Evolutionary conservation across 2,329 filamentous ascomycete genomes (phyloP).

Genomic region (Rachicladosporium sp.): DNA sequence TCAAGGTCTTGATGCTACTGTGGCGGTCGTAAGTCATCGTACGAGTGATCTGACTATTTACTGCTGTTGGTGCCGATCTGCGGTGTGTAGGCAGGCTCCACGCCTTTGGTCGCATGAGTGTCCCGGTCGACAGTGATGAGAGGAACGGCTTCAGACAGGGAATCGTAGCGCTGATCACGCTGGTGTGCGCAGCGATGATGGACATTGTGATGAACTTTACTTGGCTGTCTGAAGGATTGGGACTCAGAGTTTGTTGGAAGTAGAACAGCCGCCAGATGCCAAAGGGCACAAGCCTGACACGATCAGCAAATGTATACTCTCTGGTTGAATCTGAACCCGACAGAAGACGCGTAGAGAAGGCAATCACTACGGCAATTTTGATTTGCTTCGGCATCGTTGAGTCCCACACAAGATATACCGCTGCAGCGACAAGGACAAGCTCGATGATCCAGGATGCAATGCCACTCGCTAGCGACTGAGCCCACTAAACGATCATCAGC

Average conservation of each 20-base stretch:
- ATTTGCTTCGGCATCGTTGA: conserved; percentile 14
- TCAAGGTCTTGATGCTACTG: conserved; percentile 1
- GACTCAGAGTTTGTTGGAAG: background rate
- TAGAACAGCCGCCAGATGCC: too few species aligned
- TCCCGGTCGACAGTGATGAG: conserved; percentile 7
- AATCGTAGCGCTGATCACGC: conserved; percentile 18
- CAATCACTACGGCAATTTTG: conserved; percentile 13
- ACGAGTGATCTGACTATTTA: background rate
- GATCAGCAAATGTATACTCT: too few species aligned
- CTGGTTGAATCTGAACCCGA: too few species aligned
- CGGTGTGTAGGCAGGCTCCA: conserved; percentile 3
- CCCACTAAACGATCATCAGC: conserved; percentile 5
- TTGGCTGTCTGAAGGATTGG: conserved; percentile 7
- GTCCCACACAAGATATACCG: conserved; percentile 14
- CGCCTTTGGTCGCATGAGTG: background rate
- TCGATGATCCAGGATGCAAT: conserved; percentile 13
- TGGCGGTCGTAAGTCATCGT: background rate
- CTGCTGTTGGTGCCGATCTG: too few species aligned
- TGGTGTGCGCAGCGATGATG: conserved; percentile 15
- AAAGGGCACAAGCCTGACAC: too few species aligned
- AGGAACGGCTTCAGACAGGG: conserved; percentile 22
- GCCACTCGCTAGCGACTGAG: conserved; percentile 10
- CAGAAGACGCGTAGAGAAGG: conserved; percentile 16
- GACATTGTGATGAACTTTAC: conserved; percentile 13
- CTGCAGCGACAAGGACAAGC: conserved; percentile 10